A percentile compares a stretch with the other conserved stretches of the same genome.
Conservation (phyloP, 2,329 filamentous ascomycete species). For the Aspergillus sojae region DNA sequence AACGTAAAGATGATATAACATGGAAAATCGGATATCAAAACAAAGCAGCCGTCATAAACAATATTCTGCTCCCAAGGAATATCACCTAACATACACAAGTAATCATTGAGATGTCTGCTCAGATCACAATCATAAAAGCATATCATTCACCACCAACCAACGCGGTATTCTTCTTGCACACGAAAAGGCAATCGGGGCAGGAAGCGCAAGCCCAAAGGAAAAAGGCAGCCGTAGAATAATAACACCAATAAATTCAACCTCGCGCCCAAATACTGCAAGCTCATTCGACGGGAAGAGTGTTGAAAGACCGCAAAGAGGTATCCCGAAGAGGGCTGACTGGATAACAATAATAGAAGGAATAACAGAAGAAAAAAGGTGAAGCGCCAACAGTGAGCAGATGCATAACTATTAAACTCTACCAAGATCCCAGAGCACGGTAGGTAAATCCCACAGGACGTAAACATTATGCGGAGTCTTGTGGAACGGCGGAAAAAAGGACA, state of each 20-base stretch:
- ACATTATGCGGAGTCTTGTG: not conserved
- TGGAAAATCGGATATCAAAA: not conserved
- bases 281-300: not conserved
- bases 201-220: not conserved
- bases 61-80: not conserved
- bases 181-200: not conserved
- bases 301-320: not conserved
- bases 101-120: not conserved
- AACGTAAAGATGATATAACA: not conserved
- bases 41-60: not conserved
- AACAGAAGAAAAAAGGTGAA: not conserved
- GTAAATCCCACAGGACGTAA: not conserved
- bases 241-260: not conserved
- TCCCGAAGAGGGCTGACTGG: not conserved
- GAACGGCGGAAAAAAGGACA: conserved; percentile 5
- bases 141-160: not conserved
- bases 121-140: conserved; percentile 1
- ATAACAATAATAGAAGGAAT: not conserved
- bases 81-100: not conserved
- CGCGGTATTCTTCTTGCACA: not conserved
- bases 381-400: not conserved
- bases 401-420: conserved; percentile 5
- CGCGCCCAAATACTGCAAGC: not conserved
- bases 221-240: not conserved
- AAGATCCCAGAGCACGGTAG: conserved; percentile 5